These are phyloP conservation scores for Pleurozium schreberi DNA, from an alignment of 225 moss, liverwort and hornwort genomes.

Conservation along the genomic window DNA sequence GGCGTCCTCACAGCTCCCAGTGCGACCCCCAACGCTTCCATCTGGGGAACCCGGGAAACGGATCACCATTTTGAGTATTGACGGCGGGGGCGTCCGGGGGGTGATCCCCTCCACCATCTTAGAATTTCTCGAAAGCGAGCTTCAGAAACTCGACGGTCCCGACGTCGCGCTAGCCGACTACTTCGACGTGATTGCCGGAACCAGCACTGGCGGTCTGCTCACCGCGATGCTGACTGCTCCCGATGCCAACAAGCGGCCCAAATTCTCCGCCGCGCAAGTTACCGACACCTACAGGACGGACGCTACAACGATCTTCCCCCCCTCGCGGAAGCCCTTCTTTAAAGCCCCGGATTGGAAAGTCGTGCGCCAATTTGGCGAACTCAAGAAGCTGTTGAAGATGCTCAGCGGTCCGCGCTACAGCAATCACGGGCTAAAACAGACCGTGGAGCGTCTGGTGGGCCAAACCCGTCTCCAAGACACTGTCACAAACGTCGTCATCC, in stretches of 20 bases:
- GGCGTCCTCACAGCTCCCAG: background rate
- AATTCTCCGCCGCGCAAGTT: conserved; percentile 4
- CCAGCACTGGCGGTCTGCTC: conserved; percentile 37
- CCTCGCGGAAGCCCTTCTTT: background rate
- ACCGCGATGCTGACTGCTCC: conserved; percentile 32
- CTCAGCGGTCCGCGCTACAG: conserved; percentile 23
- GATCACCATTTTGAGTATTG: conserved; percentile 27
- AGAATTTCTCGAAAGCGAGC: conserved; percentile 5
- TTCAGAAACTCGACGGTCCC: conserved; percentile 18
- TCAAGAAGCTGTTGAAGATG: too few species aligned
- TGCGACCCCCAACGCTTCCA: background rate
- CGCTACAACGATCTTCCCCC: conserved; percentile 19
- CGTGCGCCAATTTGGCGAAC: too few species aligned
- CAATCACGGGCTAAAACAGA: conserved; percentile 1
- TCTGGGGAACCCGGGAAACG: conserved; percentile 12
- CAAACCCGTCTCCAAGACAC: conserved; percentile 9
- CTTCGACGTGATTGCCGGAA: conserved; percentile 35
- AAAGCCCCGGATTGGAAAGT: too few species aligned
- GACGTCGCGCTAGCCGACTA: conserved; percentile 17
- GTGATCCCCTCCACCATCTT: conserved; percentile 41
- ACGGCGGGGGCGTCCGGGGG: conserved; percentile 35
- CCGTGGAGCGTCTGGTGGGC: background rate
- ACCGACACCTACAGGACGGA: background rate
- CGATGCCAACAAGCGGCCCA: background rate
- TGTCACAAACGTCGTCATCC: conserved; percentile 30